These are phyloP conservation scores for Candida germanica DNA, from an alignment of 805 yeast genomes.

Conservation along the genomic window DNA sequence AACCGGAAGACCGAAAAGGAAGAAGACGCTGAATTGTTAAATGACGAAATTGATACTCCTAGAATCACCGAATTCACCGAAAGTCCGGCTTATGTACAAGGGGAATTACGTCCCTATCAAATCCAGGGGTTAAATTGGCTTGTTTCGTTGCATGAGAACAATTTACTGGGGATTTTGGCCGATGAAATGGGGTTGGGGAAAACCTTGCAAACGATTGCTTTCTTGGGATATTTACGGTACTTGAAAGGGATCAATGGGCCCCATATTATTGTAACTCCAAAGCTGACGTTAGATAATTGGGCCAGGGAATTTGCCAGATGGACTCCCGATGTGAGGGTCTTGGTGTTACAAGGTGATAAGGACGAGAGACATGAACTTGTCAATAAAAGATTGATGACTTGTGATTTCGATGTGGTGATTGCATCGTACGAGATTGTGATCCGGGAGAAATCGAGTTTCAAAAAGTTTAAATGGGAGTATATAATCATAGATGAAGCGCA, in stretches of 20 bases:
- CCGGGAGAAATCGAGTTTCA: slow-evolving; percentile 64
- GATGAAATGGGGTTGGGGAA: slow-evolving; percentile 89
- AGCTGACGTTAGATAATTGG: slow-evolving; percentile 81
- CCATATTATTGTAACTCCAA: slow-evolving; percentile 72
- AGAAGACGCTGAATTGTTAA: slow-evolving; percentile 88
- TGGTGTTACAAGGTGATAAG: slow-evolving; percentile 73
- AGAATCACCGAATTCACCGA: slow-evolving; percentile 48
- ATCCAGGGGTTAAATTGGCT: slow-evolving; percentile 82
- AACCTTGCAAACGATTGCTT: slow-evolving; percentile 75
- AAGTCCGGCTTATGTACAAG: slow-evolving; percentile 52
- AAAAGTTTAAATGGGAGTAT: slow-evolving; percentile 72
- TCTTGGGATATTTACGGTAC: slow-evolving; percentile 68
- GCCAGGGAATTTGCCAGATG: slow-evolving; percentile 69
- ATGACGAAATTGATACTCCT: slow-evolving; percentile 63
- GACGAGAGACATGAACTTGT: slow-evolving; percentile 59
- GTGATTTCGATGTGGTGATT: slow-evolving; percentile 70
- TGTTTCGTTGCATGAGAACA: slow-evolving; percentile 62
- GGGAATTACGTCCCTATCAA: slow-evolving; percentile 68
- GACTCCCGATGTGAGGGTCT: slow-evolving; percentile 75
- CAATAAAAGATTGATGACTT: slow-evolving; percentile 45
- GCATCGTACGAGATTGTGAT: slow-evolving; percentile 77
- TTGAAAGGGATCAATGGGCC: slow-evolving; percentile 64
- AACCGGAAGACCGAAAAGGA: slow-evolving; percentile 90
- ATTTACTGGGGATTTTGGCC: slow-evolving; percentile 72
- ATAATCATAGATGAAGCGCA: slow-evolving; percentile 82